phyloP scores from a whole-genome alignment of 495 filamentous ascomycete genomes.

The Friedmanniomyces simplex region DNA sequence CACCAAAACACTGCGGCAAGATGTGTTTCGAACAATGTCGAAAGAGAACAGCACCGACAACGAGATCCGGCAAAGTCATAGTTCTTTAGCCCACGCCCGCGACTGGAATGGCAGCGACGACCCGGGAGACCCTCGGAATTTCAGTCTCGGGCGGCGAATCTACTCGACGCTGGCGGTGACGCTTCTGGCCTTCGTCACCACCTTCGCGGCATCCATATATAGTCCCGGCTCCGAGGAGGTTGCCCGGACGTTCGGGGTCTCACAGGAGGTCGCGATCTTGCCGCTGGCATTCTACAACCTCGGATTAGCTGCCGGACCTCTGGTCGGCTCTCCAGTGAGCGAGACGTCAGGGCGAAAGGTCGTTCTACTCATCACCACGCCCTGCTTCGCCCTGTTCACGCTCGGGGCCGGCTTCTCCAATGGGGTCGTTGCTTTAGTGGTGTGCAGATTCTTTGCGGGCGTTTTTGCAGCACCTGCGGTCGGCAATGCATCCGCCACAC shows the following conservation, averaged over 20 bases:
- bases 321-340: conserved; percentile 24
- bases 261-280: conserved; percentile 21
- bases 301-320: conserved; percentile 23
- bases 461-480: conserved; percentile 30
- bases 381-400: conserved; percentile 24
- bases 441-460: conserved; percentile 26
- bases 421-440: conserved; percentile 9
- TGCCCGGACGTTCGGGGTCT: conserved; percentile 12
- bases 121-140: conserved; percentile 36
- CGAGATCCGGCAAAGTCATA: neutral
- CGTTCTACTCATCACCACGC: conserved; percentile 19
- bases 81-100: neutral
- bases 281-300: conserved; percentile 23
- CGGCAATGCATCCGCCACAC: conserved; percentile 38
- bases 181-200: conserved; percentile 20
- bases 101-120: conserved; percentile 33
- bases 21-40: neutral
- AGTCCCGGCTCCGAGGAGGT: conserved; percentile 20
- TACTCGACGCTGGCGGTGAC: conserved; percentile 24
- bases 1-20: neutral
- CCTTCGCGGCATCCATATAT: conserved; percentile 26
- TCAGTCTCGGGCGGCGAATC: conserved; percentile 21
- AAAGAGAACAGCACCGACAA: neutral
- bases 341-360: conserved; percentile 23
- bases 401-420: conserved; percentile 24